Evolutionary conservation across 768 basidiomycete species (phyloP), one percentile per base, ranked within the genome.

Genomic region (Auricularia auricula-judae): DNA sequence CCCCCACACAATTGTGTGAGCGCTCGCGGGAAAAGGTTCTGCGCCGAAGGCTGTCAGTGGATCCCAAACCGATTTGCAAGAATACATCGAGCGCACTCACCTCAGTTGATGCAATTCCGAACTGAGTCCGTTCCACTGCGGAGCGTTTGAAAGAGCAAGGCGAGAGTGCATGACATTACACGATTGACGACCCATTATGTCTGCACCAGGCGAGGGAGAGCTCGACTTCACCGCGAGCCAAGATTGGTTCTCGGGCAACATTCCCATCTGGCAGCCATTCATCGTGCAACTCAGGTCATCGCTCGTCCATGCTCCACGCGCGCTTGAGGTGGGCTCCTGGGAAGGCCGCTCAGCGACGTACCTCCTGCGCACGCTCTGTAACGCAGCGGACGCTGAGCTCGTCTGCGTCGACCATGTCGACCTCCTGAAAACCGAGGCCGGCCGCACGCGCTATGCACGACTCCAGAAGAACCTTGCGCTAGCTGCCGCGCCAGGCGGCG

Each of bases 271-370:
- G 82, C 71, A 67, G 23, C 72, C 74, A 11, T 71, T 76, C 36
- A 69, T 84, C 63, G 35, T 36, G 1, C 72, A 80, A 16, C 64
- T 64, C 18, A 47, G 21, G 43, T 18, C 56, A 3, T 5, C 54
- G 16, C 36, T 44, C 14, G 56, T 16, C 16, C 53, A 72, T 11
- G 67, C 69, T 1, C 82, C 84, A 11, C 78, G 83, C 18, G 78
- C 74, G 1, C 78, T 85, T 14, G 84, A 84, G 69, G 81, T 85
- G 16, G 83, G 84, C 7, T 83, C 81, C 18, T 85, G 83, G 82
- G 84, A 85, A 71, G 84, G 83, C n/a, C 79, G 84, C 43, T 86
- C 84, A 0, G 84, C 82, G 29, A 78, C 83, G 33, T 85, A 83
- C 72, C 74, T 84, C 61, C 72, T 82, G 39, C 76, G 70, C n/a